phyloP scores from a whole-genome alignment of 139 green algal genomes.

The Picochlorum sp. region DNA sequence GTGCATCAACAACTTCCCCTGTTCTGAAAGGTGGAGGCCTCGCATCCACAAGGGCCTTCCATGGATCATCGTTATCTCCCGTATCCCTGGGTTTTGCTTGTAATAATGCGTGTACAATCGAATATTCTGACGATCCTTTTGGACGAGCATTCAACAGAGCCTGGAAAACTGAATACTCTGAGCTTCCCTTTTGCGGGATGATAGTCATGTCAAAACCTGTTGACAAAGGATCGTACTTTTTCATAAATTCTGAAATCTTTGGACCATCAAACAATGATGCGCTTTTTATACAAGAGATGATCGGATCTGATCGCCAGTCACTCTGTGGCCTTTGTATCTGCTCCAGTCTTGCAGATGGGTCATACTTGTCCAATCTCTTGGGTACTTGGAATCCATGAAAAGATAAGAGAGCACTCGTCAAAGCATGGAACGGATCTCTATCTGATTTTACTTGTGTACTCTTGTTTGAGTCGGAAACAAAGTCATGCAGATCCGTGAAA shows the following conservation, averaged over 20 bases:
- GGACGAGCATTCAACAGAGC: too few relatives aligned
- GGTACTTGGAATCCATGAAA: not conserved
- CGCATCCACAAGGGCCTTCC: not conserved
- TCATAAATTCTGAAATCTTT: not conserved
- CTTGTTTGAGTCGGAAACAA: too few relatives aligned
- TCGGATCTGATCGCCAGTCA: not conserved
- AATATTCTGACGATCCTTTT: not conserved
- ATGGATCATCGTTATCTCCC: not conserved
- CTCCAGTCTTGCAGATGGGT: not conserved
- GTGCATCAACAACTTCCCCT: not conserved
- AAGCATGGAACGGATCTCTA: not conserved
- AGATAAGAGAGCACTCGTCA: not conserved
- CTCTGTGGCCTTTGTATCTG: not conserved
- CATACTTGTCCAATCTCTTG: not conserved
- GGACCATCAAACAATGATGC: not conserved
- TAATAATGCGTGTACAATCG: not conserved
- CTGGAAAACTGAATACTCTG: too few relatives aligned
- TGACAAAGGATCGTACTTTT: not conserved
- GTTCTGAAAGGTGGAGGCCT: not conserved
- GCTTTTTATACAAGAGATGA: not conserved
- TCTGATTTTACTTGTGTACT: too few relatives aligned
- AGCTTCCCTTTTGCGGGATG: too few relatives aligned
- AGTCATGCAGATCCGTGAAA: too few relatives aligned
- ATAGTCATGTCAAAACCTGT: too few relatives aligned
- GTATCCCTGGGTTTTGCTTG: not conserved